Conservation (phyloP, 192 early-diverging fungal species). For the Coemansia sp. region DNA sequence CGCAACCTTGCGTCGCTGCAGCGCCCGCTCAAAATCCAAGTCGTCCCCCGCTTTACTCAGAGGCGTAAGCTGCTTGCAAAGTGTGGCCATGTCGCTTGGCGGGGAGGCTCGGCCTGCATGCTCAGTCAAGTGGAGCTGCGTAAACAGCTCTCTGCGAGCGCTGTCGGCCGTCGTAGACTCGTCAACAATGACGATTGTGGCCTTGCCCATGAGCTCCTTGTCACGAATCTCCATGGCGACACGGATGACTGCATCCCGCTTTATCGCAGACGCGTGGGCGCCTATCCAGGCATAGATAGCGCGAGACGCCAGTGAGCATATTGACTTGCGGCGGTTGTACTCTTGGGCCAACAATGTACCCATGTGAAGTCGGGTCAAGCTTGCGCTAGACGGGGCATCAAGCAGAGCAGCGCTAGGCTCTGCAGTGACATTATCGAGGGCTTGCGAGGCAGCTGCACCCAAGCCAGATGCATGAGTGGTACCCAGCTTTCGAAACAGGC, state of each 20-base stretch:
- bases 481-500: constrained; percentile 22
- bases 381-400: background rate
- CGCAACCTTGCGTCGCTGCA: constrained; percentile 46
- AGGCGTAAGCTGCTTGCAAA: constrained; percentile 35
- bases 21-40: constrained; percentile 44
- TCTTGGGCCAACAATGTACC: constrained; percentile 26
- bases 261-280: constrained; percentile 38
- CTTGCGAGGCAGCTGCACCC: background rate
- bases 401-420: background rate
- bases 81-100: constrained; percentile 22
- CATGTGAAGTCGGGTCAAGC: background rate
- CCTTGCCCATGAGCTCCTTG: constrained; percentile 37
- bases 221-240: constrained; percentile 49
- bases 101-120: constrained; percentile 6
- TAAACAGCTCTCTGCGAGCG: constrained; percentile 41
- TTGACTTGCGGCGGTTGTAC: constrained; percentile 37
- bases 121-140: constrained; percentile 31
- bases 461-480: background rate
- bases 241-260: constrained; percentile 44
- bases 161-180: constrained; percentile 31
- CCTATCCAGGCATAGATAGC: constrained; percentile 49
- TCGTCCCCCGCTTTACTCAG: constrained; percentile 33
- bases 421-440: background rate
- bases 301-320: constrained; percentile 34
- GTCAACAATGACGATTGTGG: constrained; percentile 34